Evolutionary conservation across 2,329 filamentous ascomycete species (phyloP).

Genomic region (Zymoseptoria ardabiliae): DNA sequence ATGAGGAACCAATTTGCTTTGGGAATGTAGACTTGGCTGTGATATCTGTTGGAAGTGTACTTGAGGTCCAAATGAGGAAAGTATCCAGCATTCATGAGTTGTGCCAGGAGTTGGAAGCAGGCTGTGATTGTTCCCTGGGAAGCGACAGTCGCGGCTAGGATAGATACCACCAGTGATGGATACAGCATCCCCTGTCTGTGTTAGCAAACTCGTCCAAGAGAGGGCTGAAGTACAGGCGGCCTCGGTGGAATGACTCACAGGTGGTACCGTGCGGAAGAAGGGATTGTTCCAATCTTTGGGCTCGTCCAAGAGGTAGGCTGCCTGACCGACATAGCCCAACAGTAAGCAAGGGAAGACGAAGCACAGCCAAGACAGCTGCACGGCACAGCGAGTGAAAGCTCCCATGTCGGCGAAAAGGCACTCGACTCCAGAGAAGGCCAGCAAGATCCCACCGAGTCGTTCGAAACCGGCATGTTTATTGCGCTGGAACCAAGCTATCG

Average conservation of each 20-base stretch:
- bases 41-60: slow-evolving; percentile 61
- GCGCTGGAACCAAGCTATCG: slow-evolving; percentile 52
- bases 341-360: slow-evolving; percentile 61
- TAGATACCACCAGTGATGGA: slow-evolving; percentile 59
- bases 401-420: slow-evolving; percentile 71
- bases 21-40: slow-evolving; percentile 70
- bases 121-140: slow-evolving; percentile 68
- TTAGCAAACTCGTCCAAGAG: not conserved
- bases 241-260: slow-evolving; percentile 16
- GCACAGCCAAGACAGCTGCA: slow-evolving; percentile 65
- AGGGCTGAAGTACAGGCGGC: no score
- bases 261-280: slow-evolving; percentile 64
- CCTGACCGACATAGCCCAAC: slow-evolving; percentile 64
- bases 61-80: slow-evolving; percentile 68
- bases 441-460: slow-evolving; percentile 57
- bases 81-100: slow-evolving; percentile 65
- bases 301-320: slow-evolving; percentile 57
- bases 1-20: slow-evolving; percentile 70
- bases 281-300: slow-evolving; percentile 60
- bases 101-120: slow-evolving; percentile 57
- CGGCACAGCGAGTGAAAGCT: slow-evolving; percentile 55
- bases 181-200: slow-evolving; percentile 50
- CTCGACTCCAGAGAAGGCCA: slow-evolving; percentile 69
- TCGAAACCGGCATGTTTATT: slow-evolving; percentile 56
- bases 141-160: slow-evolving; percentile 63